Base-by-base conservation (phyloP, 805 yeast genomes). In the Candida loeiensis region DNA sequence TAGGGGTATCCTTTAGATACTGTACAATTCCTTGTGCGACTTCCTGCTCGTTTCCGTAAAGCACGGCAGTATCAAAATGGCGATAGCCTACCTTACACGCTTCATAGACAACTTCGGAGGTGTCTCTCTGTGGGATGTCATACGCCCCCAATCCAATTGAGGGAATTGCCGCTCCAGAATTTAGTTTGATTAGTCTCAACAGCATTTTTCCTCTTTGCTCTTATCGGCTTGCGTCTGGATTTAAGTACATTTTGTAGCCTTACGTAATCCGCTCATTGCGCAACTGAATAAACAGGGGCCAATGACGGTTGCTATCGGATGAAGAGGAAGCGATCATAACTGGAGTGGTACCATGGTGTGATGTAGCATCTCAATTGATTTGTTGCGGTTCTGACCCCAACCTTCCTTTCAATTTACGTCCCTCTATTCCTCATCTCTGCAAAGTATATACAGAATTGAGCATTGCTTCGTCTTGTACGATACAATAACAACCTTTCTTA, bases 1-100 rank as follows among this genome's bases (percentile, higher is more conserved):
- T 35, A 0, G 71, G 68, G 7, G 34, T 30, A 21, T 66, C 66
- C 3, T 54, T 39, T 3, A 74, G 33, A 68, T 73, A 74, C 28
- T 61, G 46, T 8, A 39, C 46, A 38, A 82, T 74, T 4, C 82
- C 93, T 38, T 70, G 66, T 22, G 95, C 89, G 11, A 82, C 82
- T 47, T 74, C 79, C 13, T 59, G 67, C 58, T 86, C 95, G 55
- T 81, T 82, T 2, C 75, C 75, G 57, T 85, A 85, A 44, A 72
- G 69, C 56, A 77, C 76, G 2, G 93, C 93, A 7, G 89, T 78
- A 58, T 85, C 95, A 49, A 85, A 80, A 55, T 80, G 87, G 45
- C 81, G 72, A 58, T 81, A 80, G 8, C 90, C 90, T 6, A 69
- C 65, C 53, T 77, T 69, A 44, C 82, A 64, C 11, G 90, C 91